Conservation (phyloP, 139 green algal genomes). For the Auxenochlorella protothecoides region DNA sequence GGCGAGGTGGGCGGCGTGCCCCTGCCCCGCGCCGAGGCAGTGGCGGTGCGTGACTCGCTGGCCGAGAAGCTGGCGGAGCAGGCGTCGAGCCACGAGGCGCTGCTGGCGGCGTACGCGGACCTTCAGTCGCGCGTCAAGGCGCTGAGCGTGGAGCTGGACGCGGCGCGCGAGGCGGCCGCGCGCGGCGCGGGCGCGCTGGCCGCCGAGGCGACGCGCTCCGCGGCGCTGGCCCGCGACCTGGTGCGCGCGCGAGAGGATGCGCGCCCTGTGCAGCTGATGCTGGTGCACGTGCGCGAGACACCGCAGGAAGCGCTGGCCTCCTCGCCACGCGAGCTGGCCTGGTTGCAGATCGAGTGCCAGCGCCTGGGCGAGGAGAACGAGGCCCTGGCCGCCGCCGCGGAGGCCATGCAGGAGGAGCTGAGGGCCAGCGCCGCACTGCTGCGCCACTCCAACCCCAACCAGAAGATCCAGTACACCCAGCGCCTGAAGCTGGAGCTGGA, state of each 20-base stretch:
- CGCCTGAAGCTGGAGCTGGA: constrained; percentile 21
- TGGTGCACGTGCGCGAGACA: too few relatives aligned
- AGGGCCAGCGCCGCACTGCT: neutral
- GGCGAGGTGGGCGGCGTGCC: too few relatives aligned
- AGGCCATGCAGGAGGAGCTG: neutral
- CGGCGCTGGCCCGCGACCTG: neutral
- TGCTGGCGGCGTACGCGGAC: constrained; percentile 1
- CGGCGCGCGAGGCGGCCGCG: neutral
- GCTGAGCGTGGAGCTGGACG: neutral
- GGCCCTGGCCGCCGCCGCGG: constrained; percentile 4
- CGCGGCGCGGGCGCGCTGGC: too few relatives aligned
- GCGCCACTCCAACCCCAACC: constrained; percentile 21
- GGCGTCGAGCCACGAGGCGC: neutral
- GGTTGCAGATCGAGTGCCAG: neutral
- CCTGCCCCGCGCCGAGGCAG: constrained; percentile 2
- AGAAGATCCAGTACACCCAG: constrained; percentile 30
- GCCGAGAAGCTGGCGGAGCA: neutral
- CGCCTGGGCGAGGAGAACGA: neutral
- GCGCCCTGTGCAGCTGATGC: too few relatives aligned
- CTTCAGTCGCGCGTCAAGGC: neutral
- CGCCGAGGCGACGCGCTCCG: neutral
- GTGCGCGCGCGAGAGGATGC: neutral
- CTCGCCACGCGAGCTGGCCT: neutral
- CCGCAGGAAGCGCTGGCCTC: too few relatives aligned
- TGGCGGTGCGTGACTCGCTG: constrained; percentile 1